phyloP scores from a whole-genome alignment of 441 rosid species.

The Adansonia grandidieri region DNA sequence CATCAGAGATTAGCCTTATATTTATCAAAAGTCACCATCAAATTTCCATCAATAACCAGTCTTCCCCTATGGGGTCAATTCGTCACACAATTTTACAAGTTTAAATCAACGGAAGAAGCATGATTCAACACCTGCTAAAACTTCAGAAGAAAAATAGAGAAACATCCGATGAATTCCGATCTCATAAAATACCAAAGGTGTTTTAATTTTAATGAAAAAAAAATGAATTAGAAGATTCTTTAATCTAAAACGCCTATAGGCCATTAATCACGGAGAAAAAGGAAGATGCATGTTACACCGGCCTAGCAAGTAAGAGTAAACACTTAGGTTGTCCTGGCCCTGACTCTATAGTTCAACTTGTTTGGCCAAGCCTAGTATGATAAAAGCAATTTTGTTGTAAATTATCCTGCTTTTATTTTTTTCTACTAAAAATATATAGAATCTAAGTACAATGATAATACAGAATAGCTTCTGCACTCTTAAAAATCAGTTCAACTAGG shows the following conservation, averaged over 20 bases:
- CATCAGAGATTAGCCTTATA: background rate
- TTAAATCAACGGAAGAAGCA: slow-evolving; percentile 14
- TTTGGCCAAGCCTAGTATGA: background rate
- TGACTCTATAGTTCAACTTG: background rate
- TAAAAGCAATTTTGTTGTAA: background rate
- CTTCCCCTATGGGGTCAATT: background rate
- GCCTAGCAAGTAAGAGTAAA: slow-evolving; percentile 2
- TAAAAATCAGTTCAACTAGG: background rate
- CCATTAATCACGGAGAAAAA: background rate
- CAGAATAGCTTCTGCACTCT: slow-evolving; percentile 13
- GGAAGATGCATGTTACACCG: background rate
- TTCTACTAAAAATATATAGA: background rate
- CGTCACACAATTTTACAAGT: background rate
- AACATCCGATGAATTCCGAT: background rate
- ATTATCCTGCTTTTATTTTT: background rate
- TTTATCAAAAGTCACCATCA: background rate
- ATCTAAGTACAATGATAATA: background rate
- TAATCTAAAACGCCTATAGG: background rate
- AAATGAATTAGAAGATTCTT: background rate
- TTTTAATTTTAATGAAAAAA: background rate
- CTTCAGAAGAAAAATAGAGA: too few species aligned
- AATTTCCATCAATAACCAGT: background rate
- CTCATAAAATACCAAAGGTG: background rate
- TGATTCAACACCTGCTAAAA: slow-evolving; percentile 30
- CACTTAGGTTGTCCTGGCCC: background rate